Evolutionary conservation across 345 rosid genomes (phyloP), one percentile per base, ranked within the genome.

Genomic region (Lepidium sativum): DNA sequence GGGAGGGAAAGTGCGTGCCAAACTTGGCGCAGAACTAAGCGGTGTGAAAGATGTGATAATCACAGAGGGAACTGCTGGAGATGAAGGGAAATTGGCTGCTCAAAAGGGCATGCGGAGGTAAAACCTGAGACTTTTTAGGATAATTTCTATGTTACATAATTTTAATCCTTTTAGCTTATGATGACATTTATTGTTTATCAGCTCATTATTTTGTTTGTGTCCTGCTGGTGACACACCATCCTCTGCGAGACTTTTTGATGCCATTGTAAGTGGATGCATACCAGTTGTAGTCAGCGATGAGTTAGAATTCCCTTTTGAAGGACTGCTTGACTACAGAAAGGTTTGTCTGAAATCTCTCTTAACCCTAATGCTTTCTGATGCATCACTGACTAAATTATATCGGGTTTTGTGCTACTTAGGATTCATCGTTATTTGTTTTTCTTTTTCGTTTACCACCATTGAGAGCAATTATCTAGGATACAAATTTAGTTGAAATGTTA

Each of bases 211-310:
- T 66, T 95, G 99, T 84, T 72, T 91, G 67, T 86, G 78, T 79
- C 99, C 97, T 68, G 97, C 97, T 50, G 99, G 97, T 67, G 99
- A 91, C 73, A 95, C 97, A 48, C 97, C 99, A 25, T 95, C 99
- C 31, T 95, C 99, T 48, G 97, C 96, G 9, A 83, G 97, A 72
- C 73, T 95, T 51, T 95, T 95, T 68, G 97, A 95, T 82, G 97
- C 99, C 63, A 86, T 95, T 57, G 92, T 88, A 47, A 91, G 97
- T 80, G 97, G 95, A 29, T 95, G 97, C 75, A 88, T 91, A 65
- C 99, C 97, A 54, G 91, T 95, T 58, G 83, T 88, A 73, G 85
- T 85, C 35, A 91, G 99, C 56, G 99, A 91, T 60, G 94, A 91
- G 68, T 67, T 95, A 75, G 99, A 95, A 74, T 83, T 88, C 55